Evolutionary conservation across 2,329 filamentous ascomycete genomes (phyloP), one percentile per base, ranked within the genome.

Genomic region (Trichoderma atroviride): DNA sequence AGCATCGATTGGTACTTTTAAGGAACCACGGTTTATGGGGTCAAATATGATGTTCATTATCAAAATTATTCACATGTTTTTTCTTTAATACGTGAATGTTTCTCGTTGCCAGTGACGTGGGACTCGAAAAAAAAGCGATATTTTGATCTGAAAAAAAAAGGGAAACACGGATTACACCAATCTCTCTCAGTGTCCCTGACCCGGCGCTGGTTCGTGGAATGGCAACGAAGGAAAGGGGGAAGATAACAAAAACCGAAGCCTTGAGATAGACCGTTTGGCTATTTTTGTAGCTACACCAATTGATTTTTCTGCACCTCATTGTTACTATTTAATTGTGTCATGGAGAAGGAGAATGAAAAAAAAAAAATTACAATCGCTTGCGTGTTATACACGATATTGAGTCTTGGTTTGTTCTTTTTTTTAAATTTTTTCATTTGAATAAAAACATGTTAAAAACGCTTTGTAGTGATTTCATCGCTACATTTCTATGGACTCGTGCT

Each of bases 1-100:
- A 82, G 80, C 81, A 83, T 82, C 79, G 78, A 80, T 78, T 80
- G 80, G 80, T 79, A 81, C 66, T 77, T 79, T 79, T 78, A 79
- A 61, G 77, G 79, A 78, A 77, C 76, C 76, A 75, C 75, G 78
- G 75, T 73, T 79, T 78, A 79, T 78, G 80, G 81, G 81, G 78
- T 81, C 80, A 81, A 50, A 81, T 80, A 81, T 79, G 77, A 83
- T 78, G 75, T 79, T 78, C 76, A 76, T 76, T 76, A 56, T 76
- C 76, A 72, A 74, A 74, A 74, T 74, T 74, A 73, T 70, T 64
- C 69, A 69, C 59, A 64, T 57, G 58, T 55, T 70, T 55, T 70
- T 67, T 59, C 56, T 69, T 68, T 66, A 52, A 35, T 66, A 59
- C 64, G 70, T 69, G 63, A 64, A 70, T 68, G 57, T 68, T 68